phyloP scores from a whole-genome alignment of 2,329 filamentous ascomycete species.

The Xylaria sp. region DNA sequence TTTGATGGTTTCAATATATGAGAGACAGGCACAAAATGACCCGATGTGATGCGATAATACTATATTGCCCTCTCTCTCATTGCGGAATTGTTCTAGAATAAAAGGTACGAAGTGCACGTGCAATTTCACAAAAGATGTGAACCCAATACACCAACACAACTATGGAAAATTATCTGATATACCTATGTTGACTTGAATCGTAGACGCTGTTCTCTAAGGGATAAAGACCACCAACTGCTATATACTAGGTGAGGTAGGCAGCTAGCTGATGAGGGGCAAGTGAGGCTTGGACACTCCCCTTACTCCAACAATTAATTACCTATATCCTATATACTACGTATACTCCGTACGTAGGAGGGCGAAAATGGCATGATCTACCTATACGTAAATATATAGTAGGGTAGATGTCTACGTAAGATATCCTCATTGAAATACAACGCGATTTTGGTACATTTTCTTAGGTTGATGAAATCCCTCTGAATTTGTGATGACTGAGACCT shows the following conservation, averaged over 20 bases:
- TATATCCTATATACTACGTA: too few species aligned
- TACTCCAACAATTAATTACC: background rate
- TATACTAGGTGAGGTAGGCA: background rate
- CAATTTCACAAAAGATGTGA: background rate
- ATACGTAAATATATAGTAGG: too few species aligned
- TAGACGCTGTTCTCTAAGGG: background rate
- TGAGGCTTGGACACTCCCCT: background rate
- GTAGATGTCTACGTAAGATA: too few species aligned
- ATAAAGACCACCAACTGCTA: background rate
- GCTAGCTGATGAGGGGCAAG: background rate
- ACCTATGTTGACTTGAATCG: background rate
- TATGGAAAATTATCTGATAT: background rate
- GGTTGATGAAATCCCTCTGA: too few species aligned
- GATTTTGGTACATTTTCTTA: too few species aligned
- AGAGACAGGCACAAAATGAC: constrained; percentile 39
- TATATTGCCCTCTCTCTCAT: background rate
- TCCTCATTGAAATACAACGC: too few species aligned
- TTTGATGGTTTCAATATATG: constrained; percentile 37
- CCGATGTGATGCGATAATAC: constrained; percentile 17
- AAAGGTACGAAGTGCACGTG: background rate
- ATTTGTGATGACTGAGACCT: background rate
- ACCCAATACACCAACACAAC: too few species aligned
- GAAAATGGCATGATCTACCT: background rate
- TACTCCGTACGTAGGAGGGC: background rate
- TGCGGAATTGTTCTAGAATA: constrained; percentile 33